A percentile compares a stretch with the other conserved stretches of the same genome.
phyloP scores from a whole-genome alignment of 1,139 yeast genomes.

The Zygosaccharomyces sapae region DNA sequence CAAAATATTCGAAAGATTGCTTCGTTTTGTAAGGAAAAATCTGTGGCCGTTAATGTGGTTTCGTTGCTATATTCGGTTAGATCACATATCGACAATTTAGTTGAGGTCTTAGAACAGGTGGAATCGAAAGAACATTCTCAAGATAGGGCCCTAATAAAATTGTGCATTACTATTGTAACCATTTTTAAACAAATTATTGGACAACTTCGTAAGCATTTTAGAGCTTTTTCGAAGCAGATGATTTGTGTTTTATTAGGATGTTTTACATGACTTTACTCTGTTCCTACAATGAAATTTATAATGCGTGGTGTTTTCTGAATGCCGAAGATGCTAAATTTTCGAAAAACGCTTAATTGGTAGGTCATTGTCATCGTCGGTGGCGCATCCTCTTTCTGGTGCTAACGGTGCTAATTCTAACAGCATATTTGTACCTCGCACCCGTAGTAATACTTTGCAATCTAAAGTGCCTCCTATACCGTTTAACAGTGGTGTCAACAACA shows the following conservation, averaged over 20 bases:
- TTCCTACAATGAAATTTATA: conserved; percentile 68
- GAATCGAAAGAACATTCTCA: conserved; percentile 42
- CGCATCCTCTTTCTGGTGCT: conserved; percentile 8
- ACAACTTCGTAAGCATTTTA: conserved; percentile 46
- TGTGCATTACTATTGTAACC: conserved; percentile 39
- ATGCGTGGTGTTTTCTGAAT: conserved; percentile 59
- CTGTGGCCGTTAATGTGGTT: conserved; percentile 55
- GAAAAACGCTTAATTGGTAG: conserved; percentile 16
- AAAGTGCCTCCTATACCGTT: conserved; percentile 13
- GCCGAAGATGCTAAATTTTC: conserved; percentile 34
- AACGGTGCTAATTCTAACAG: conserved; percentile 7
- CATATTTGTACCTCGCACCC: conserved; percentile 20
- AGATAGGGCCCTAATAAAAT: conserved; percentile 38
- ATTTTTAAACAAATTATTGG: conserved; percentile 50
- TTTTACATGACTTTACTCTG: conserved; percentile 68
- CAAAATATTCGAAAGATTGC: conserved; percentile 63
- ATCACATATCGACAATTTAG: conserved; percentile 54
- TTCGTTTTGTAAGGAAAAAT: conserved; percentile 62
- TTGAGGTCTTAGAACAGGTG: conserved; percentile 53
- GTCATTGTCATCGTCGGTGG: conserved; percentile 15
- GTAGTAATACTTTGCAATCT: conserved; percentile 28
- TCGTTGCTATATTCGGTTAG: conserved; percentile 54
- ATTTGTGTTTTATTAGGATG: conserved; percentile 67
- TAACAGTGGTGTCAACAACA: conserved; percentile 2
- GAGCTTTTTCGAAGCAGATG: conserved; percentile 50